Percentiles rank a stretch among this genome's conserved stretches.
phyloP scores from a whole-genome alignment of 148 eudicot species.

The Rhododendron simsii region DNA sequence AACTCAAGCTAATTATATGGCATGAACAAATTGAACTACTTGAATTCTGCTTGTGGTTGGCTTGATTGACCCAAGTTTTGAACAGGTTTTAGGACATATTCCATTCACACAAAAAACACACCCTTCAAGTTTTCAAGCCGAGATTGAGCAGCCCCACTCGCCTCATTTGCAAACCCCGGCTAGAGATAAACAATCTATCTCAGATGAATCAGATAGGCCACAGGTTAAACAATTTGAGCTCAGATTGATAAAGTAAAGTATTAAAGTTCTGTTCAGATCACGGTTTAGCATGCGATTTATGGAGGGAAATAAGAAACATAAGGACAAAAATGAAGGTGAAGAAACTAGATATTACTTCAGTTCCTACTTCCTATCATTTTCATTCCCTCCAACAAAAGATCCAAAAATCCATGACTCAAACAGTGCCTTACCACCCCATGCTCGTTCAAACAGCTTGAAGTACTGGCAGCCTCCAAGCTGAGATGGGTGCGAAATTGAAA shows the following conservation, averaged over 20 bases:
- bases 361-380: not conserved
- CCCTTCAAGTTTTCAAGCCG: not conserved
- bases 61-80: not conserved
- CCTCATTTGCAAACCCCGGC: not conserved
- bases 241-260: not conserved
- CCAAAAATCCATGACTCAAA: not conserved
- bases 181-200: not conserved
- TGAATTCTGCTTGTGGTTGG: not conserved
- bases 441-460: not conserved
- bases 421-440: not conserved
- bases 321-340: not conserved
- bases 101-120: not conserved
- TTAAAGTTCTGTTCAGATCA: not conserved
- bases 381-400: not conserved
- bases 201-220: no score
- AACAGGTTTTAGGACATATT: not conserved
- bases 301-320: not conserved
- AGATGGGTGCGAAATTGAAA: not conserved
- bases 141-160: not conserved
- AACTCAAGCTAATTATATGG: not conserved
- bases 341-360: not conserved
- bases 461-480: not conserved
- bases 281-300: not conserved
- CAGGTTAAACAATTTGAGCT: not conserved
- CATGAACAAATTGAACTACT: not conserved